Evolutionary conservation across 345 rosid species (phyloP).

Genomic region (Gossypium mustelinum): DNA sequence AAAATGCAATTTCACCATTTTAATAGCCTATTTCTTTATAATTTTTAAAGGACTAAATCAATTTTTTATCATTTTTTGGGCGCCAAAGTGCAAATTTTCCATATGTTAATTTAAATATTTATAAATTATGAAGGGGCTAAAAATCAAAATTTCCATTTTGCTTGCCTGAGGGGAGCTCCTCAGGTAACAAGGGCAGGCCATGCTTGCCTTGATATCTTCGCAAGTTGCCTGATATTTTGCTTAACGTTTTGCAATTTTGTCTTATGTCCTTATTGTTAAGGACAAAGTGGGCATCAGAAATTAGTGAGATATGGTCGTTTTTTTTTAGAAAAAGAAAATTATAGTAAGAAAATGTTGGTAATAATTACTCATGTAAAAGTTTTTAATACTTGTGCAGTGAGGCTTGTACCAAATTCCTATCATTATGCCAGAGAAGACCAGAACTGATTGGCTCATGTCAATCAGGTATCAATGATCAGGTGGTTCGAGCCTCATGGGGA

Average conservation of each 20-base stretch:
- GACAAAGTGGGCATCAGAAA: background rate
- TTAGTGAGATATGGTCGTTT: background rate
- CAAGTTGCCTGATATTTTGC: constrained; percentile 9
- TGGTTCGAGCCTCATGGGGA: constrained; percentile 70
- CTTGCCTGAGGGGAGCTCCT: background rate
- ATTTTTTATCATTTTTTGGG: too few relatives aligned
- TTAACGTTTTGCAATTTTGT: background rate
- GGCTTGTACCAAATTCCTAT: constrained; percentile 70
- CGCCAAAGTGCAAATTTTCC: too few relatives aligned
- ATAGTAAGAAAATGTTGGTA: background rate
- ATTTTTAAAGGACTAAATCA: too few relatives aligned
- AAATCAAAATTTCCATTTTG: too few relatives aligned
- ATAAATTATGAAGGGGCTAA: too few relatives aligned
- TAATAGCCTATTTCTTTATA: too few relatives aligned
- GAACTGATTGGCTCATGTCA: constrained; percentile 62
- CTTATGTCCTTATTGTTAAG: background rate
- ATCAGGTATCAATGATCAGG: constrained; percentile 50
- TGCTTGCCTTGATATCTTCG: background rate
- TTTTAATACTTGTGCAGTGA: constrained; percentile 52
- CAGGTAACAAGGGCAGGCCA: background rate
- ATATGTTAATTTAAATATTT: too few relatives aligned
- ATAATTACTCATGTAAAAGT: constrained; percentile 17
- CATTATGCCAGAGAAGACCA: constrained; percentile 74
- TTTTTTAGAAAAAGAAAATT: background rate
- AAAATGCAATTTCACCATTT: too few relatives aligned